Conservation (phyloP, 2,329 filamentous ascomycete genomes). For the Emydomyces testavorans region DNA sequence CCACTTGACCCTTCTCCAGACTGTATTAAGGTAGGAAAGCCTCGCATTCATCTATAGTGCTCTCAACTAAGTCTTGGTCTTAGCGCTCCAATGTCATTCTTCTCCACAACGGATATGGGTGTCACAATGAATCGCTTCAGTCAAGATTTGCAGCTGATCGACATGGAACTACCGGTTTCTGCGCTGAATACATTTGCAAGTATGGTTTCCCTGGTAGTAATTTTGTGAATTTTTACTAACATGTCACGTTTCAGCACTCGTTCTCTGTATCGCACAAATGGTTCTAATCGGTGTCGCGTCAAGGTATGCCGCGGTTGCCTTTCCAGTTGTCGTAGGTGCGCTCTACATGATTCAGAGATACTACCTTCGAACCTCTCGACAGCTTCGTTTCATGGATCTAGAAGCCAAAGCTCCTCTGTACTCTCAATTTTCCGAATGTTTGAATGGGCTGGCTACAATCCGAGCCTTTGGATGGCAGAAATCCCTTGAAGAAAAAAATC, state of each 20-base stretch:
- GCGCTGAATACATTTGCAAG: constrained; percentile 33
- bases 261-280: constrained; percentile 30
- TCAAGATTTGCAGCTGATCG: constrained; percentile 36
- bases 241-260: constrained; percentile 18
- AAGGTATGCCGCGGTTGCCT: constrained; percentile 30
- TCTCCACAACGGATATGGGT: constrained; percentile 34
- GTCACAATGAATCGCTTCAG: constrained; percentile 36
- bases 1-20: constrained; percentile 39
- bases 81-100: constrained; percentile 34
- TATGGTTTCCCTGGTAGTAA: constrained; percentile 20
- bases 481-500: constrained; percentile 36
- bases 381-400: constrained; percentile 50
- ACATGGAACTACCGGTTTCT: constrained; percentile 34
- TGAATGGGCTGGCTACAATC: constrained; percentile 46
- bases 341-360: constrained; percentile 40
- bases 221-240: constrained; percentile 14
- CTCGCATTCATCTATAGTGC: neutral
- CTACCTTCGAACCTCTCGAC: constrained; percentile 50
- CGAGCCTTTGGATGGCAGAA: constrained; percentile 47
- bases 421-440: constrained; percentile 46
- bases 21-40: constrained; percentile 34
- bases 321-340: constrained; percentile 29
- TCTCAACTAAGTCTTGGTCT: constrained; percentile 13
- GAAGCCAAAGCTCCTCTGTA: constrained; percentile 51
- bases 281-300: constrained; percentile 31